phyloP scores from a whole-genome alignment of 2,329 filamentous ascomycete genomes.

The Exophiala lecanii-corni region DNA sequence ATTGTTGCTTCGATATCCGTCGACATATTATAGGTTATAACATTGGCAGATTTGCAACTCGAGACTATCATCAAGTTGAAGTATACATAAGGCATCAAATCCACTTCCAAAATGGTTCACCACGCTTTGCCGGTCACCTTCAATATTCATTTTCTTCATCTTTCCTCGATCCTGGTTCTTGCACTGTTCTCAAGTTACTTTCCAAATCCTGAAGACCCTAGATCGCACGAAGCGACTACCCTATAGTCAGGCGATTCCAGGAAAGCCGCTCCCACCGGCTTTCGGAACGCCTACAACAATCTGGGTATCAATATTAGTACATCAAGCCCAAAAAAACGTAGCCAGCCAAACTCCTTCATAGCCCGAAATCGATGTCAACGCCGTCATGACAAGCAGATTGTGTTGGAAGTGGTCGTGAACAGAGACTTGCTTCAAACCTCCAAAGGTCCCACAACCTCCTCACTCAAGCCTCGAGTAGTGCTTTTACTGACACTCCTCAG shows the following conservation, averaged over 20 bases:
- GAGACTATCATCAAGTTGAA: too few species aligned
- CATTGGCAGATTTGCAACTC: too few species aligned
- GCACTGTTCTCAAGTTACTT: too few species aligned
- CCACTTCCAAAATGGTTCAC: too few species aligned
- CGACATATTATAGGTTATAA: too few species aligned
- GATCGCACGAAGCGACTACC: neutral
- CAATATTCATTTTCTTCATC: too few species aligned
- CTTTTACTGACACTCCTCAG: slow-evolving; percentile 37
- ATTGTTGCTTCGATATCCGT: too few species aligned
- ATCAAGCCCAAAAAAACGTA: slow-evolving; percentile 1
- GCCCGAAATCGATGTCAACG: neutral
- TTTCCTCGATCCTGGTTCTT: too few species aligned
- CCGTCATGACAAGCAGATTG: too few species aligned
- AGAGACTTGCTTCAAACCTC: slow-evolving; percentile 38
- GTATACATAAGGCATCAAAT: too few species aligned
- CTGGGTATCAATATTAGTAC: slow-evolving; percentile 24
- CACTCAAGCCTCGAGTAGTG: slow-evolving; percentile 48
- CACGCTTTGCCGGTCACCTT: too few species aligned
- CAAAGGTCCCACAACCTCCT: slow-evolving; percentile 51
- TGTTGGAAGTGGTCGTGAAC: too few species aligned
- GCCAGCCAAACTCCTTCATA: neutral
- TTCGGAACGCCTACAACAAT: slow-evolving; percentile 16
- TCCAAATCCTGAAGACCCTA: neutral
- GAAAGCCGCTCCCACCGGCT: slow-evolving; percentile 21
- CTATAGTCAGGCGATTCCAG: slow-evolving; percentile 7